Conservation (phyloP, 2,329 filamentous ascomycete genomes). For the Colletotrichum liaoningense region DNA sequence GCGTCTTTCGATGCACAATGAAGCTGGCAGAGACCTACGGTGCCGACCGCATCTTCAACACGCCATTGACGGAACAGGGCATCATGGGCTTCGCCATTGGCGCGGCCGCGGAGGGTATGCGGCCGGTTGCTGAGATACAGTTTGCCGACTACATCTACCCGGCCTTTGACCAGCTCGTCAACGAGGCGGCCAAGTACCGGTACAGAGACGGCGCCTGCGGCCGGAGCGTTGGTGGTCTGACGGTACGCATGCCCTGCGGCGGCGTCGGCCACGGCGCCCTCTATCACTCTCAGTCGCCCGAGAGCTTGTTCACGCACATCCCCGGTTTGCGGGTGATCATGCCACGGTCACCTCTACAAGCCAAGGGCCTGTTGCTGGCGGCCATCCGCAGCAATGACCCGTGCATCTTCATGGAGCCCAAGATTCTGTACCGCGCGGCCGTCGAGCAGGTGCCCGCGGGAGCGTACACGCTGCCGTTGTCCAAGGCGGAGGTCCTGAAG, state of each 20-base stretch:
- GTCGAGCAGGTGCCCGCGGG: constrained; percentile 90
- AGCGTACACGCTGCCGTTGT: constrained; percentile 84
- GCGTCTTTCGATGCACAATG: constrained; percentile 95
- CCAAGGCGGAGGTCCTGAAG: constrained; percentile 87
- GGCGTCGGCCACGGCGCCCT: constrained; percentile 90
- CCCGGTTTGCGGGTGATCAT: constrained; percentile 88
- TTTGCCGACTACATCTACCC: constrained; percentile 96
- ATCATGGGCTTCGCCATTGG: constrained; percentile 95
- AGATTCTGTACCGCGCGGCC: constrained; percentile 90
- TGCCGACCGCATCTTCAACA: constrained; percentile 93
- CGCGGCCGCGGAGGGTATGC: constrained; percentile 89
- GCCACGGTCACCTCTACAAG: constrained; percentile 86
- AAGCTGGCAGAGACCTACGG: constrained; percentile 90
- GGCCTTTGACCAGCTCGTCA: constrained; percentile 93
- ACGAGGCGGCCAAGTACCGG: constrained; percentile 89
- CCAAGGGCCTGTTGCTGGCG: constrained; percentile 85
- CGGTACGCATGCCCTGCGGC: constrained; percentile 90
- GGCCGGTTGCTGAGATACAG: constrained; percentile 92
- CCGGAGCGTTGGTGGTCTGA: constrained; percentile 78
- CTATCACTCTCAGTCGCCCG: constrained; percentile 90
- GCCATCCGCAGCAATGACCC: constrained; percentile 86
- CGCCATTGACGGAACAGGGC: constrained; percentile 92
- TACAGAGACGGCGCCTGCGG: constrained; percentile 75
- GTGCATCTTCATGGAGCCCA: constrained; percentile 93
- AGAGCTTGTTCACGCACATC: constrained; percentile 88